Percentiles rank a stretch among this genome's conserved stretches.
Conservation (phyloP, 176 grass and related monocot species). For the Aegilops sharonensis region DNA sequence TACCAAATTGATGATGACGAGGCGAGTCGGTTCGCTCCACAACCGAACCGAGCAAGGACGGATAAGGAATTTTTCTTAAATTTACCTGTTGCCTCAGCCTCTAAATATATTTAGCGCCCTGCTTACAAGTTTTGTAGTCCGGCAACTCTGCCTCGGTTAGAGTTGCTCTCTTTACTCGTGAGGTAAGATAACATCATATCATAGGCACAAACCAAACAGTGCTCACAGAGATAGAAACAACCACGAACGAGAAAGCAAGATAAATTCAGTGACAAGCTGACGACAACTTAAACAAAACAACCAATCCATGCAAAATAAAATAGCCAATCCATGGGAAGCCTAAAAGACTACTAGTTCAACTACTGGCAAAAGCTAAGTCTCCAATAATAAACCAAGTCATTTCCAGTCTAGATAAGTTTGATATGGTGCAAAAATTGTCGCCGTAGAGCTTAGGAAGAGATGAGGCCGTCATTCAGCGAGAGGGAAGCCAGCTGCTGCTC, state of each 20-base stretch:
- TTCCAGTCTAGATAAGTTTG: conserved; percentile 24
- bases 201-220: neutral
- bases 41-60: too few relatives aligned
- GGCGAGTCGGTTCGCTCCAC: too few relatives aligned
- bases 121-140: too few relatives aligned
- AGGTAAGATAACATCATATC: too few relatives aligned
- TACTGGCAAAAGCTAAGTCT: conserved; percentile 24
- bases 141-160: too few relatives aligned
- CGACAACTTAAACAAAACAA: neutral
- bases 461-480: conserved; percentile 55
- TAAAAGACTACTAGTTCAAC: conserved; percentile 22
- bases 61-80: too few relatives aligned
- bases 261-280: neutral
- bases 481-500: conserved; percentile 70
- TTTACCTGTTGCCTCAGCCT: too few relatives aligned
- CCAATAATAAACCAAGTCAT: conserved; percentile 41
- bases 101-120: too few relatives aligned
- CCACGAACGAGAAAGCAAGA: neutral
- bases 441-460: conserved; percentile 39
- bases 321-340: conserved; percentile 11
- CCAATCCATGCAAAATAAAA: conserved; percentile 15
- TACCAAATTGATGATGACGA: too few relatives aligned
- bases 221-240: neutral
- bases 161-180: too few relatives aligned
- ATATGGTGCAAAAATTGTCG: conserved; percentile 37